Evolutionary conservation across 1,139 yeast species (phyloP).

Genomic region (Meyerozyma sp.): DNA sequence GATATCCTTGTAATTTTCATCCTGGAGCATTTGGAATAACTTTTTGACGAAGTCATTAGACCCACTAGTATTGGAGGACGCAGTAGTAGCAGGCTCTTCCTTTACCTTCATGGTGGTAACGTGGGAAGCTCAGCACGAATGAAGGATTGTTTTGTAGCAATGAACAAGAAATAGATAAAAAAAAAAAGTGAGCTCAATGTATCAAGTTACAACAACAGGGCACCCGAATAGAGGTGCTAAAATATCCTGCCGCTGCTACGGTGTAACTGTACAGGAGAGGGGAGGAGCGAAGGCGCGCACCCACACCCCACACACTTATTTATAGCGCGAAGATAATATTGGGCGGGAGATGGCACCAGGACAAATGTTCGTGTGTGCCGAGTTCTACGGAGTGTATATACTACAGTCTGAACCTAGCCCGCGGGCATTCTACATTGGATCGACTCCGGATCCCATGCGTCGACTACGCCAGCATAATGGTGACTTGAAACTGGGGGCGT

Average conservation of each 20-base stretch:
- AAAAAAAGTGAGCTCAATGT: neutral
- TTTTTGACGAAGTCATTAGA: slow-evolving; percentile 75
- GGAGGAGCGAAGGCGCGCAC: neutral
- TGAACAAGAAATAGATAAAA: neutral
- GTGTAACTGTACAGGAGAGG: neutral
- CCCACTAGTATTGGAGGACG: slow-evolving; percentile 21
- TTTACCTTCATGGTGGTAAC: neutral
- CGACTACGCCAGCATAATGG: slow-evolving; percentile 79
- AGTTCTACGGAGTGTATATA: slow-evolving; percentile 63
- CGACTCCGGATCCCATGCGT: slow-evolving; percentile 68
- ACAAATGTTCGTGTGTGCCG: slow-evolving; percentile 17
- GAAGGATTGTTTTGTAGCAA: too few relatives aligned
- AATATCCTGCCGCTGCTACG: neutral
- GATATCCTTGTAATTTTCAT: slow-evolving; percentile 62
- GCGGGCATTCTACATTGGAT: slow-evolving; percentile 63
- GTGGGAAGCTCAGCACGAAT: too few relatives aligned
- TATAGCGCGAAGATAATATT: neutral
- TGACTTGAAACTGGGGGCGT: slow-evolving; percentile 54
- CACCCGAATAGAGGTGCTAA: neutral
- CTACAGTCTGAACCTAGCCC: slow-evolving; percentile 54
- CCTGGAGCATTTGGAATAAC: slow-evolving; percentile 78
- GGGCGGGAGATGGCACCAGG: neutral
- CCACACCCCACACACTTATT: slow-evolving; percentile 1
- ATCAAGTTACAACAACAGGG: neutral
- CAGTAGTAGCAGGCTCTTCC: slow-evolving; percentile 1